Evolutionary conservation across 352 stramenopile species (phyloP), one percentile per base, ranked within the genome.

Genomic region (Phytophthora litchii): DNA sequence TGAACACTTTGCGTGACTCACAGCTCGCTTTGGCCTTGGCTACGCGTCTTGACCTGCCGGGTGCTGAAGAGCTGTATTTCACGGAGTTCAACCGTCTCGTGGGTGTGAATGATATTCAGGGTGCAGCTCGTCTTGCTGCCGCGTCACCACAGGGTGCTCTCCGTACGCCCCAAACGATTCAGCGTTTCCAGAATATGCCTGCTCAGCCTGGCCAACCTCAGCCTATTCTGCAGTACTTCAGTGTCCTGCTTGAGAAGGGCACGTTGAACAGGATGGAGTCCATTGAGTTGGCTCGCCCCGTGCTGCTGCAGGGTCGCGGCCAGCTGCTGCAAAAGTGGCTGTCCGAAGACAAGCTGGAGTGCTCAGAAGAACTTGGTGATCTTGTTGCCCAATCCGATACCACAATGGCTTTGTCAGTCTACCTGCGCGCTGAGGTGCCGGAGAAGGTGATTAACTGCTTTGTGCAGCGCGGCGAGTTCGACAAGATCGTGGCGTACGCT

Each of bases 391-490:
- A 94, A 48, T 89, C 91, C 36, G 97, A 99, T 77, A 96, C 92
- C 8, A 99, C 96, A 8, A 98, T 99, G 92, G 97, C 97, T 5
- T 83, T 99, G 36, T 98, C 91, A 36, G 95, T 99, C 7, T 99
- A 99, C 76, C 82, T 99, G 56, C 89, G 97, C 48, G 89, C 88
- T 29, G 97, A 99, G 62, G 96, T 98, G 43, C 97, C 98, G 21
- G 96, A 98, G 51, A 99, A 99, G 85, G 98, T 99, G 29, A 98
- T 99, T 64, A 98, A 99, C 67, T 99, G 97, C 79, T 99, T 99
- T 73, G 92, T 99, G 11, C 96, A 99, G 80, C 86, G 95, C 31
- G 97, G 97, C 44, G 97, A 99, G 74, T 99, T 99, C 67, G 97
- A 99, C 67, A 99, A 99, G 87, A 99, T 99, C 70, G 95, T 99